Percentiles rank a stretch among this genome's conserved stretches.
Conservation (phyloP, 208 protist species). For the Wallacemonas rigidus region DNA sequence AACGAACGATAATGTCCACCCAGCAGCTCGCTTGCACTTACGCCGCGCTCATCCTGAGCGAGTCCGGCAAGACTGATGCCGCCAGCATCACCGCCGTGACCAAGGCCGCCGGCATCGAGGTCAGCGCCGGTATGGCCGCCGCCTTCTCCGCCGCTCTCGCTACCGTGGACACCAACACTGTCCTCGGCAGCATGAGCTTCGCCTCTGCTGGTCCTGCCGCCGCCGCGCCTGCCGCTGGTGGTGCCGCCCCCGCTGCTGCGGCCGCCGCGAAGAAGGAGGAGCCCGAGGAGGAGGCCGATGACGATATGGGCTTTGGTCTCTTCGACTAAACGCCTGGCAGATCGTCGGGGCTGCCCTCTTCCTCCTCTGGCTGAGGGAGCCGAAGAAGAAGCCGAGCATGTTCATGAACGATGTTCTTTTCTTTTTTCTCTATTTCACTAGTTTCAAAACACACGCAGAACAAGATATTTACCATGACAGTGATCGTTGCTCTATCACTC, state of each 20-base stretch:
- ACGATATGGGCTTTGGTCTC: constrained; percentile 89
- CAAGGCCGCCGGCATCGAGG: constrained; percentile 76
- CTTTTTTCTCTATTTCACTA: neutral
- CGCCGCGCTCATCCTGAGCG: constrained; percentile 93
- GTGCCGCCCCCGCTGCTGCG: constrained; percentile 34
- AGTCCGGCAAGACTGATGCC: constrained; percentile 86
- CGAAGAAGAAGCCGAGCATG: neutral
- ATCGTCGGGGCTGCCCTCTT: neutral
- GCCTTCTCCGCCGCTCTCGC: constrained; percentile 68
- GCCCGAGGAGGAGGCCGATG: constrained; percentile 80
- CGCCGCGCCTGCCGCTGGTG: constrained; percentile 40
- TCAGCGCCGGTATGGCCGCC: constrained; percentile 73
- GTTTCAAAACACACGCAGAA: neutral
- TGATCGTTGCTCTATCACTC: neutral
- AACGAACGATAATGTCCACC: constrained; percentile 16
- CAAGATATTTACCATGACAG: neutral
- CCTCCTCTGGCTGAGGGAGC: neutral
- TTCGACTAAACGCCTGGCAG: constrained; percentile 70
- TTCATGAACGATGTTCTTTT: constrained; percentile 13
- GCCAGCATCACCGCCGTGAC: constrained; percentile 58
- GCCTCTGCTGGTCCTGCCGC: constrained; percentile 44
- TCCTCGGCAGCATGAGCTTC: constrained; percentile 78
- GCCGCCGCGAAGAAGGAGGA: constrained; percentile 59
- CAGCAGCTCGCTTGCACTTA: constrained; percentile 95
- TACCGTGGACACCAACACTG: constrained; percentile 55